Evolutionary conservation across 2,329 filamentous ascomycete genomes (phyloP).

Genomic region (Keithomyces neogunnii): DNA sequence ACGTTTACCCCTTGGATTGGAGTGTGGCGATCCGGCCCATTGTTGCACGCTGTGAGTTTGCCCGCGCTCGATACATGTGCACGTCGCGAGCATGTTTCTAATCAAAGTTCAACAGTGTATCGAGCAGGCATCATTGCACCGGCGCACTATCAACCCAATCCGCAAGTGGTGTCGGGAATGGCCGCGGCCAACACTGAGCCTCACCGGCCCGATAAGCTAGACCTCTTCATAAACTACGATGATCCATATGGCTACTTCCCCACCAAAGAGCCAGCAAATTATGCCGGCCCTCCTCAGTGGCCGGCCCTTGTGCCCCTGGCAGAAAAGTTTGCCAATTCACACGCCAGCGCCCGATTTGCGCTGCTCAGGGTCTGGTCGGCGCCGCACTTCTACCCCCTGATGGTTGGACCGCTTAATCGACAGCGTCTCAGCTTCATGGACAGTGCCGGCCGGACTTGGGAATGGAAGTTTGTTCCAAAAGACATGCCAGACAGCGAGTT

Average conservation of each 20-base stretch:
- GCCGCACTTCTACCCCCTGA: conserved; percentile 20
- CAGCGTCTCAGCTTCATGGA: conserved; percentile 16
- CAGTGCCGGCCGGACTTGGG: conserved; percentile 15
- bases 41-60: conserved; percentile 13
- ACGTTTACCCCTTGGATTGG: conserved; percentile 19
- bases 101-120: conserved; percentile 15
- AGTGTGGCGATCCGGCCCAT: conserved; percentile 17
- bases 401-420: conserved; percentile 14
- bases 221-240: conserved; percentile 20
- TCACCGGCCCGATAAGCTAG: conserved; percentile 16
- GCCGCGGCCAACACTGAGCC: conserved; percentile 14
- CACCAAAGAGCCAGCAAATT: conserved; percentile 7
- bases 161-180: conserved; percentile 12
- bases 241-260: conserved; percentile 12
- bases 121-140: conserved; percentile 15
- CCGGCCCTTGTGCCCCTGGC: conserved; percentile 12
- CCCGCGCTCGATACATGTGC: too few relatives aligned
- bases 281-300: conserved; percentile 13
- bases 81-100: neutral
- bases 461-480: conserved; percentile 20
- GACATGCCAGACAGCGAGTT: conserved; percentile 19
- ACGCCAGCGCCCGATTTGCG: conserved; percentile 15
- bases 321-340: conserved; percentile 6
- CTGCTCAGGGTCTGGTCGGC: conserved; percentile 19
- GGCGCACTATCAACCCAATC: conserved; percentile 12